Percentiles rank a stretch among this genome's conserved stretches.
Conservation (phyloP, 2,329 filamentous ascomycete species). For the Calycina herbarum region DNA sequence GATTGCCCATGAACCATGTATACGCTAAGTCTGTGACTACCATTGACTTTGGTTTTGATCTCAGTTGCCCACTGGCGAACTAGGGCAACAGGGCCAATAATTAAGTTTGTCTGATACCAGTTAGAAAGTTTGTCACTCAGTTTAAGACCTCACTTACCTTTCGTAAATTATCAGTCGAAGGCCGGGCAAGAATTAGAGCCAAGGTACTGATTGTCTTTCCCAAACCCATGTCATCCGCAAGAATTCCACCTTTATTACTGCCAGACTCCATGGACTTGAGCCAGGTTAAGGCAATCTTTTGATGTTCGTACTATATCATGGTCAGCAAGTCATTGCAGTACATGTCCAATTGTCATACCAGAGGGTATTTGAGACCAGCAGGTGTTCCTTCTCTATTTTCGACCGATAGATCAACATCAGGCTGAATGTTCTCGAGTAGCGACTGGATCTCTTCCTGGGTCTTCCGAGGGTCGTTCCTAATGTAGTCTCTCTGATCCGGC, state of each 20-base stretch:
- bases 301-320: slow-evolving; percentile 64
- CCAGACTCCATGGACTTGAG: slow-evolving; percentile 73
- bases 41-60: slow-evolving; percentile 67
- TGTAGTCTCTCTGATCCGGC: slow-evolving; percentile 25
- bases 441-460: slow-evolving; percentile 68
- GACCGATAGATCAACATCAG: slow-evolving; percentile 64
- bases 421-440: slow-evolving; percentile 70
- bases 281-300: slow-evolving; percentile 76
- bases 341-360: slow-evolving; percentile 41
- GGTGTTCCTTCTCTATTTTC: slow-evolving; percentile 69
- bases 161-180: slow-evolving; percentile 50
- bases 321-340: slow-evolving; percentile 17
- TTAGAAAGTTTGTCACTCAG: slow-evolving; percentile 18
- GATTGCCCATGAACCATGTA: slow-evolving; percentile 65
- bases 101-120: slow-evolving; percentile 66
- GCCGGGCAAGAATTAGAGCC: slow-evolving; percentile 59
- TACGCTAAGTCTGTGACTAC: slow-evolving; percentile 59
- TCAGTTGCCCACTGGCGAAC: slow-evolving; percentile 85
- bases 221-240: slow-evolving; percentile 81
- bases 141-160: slow-evolving; percentile 31
- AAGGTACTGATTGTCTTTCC: slow-evolving; percentile 84
- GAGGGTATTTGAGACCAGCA: slow-evolving; percentile 61
- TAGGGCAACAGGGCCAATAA: slow-evolving; percentile 77
- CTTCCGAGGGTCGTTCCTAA: slow-evolving; percentile 47
- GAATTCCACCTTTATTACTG: slow-evolving; percentile 68